A percentile compares a stretch with the other conserved stretches of the same genome.
Conservation (phyloP, 257 asterid genomes). For the Scutellaria baicalensis region DNA sequence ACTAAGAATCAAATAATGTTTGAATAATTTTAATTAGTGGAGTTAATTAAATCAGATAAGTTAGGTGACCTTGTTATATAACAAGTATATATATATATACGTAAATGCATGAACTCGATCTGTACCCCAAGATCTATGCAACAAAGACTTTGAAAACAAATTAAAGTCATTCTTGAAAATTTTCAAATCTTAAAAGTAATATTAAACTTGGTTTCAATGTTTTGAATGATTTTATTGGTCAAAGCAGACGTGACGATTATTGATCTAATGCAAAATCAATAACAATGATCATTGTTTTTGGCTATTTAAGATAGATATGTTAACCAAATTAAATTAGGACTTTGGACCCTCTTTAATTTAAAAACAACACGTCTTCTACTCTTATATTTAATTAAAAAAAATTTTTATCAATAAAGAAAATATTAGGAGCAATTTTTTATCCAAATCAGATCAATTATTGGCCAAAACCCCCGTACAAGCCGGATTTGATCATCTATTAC, state of each 20-base stretch:
- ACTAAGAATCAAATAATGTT: no score
- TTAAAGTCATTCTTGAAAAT: neutral
- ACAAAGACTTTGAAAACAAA: neutral
- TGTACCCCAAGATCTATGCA: neutral
- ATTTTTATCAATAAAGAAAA: no score
- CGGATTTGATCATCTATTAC: no score
- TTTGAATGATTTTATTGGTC: neutral
- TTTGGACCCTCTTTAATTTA: no score
- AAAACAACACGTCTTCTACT: no score
- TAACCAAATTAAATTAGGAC: no score
- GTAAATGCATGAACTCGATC: neutral
- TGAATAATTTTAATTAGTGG: neutral
- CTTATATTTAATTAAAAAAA: no score
- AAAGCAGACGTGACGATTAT: neutral
- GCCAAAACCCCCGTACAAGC: no score
- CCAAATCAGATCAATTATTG: no score
- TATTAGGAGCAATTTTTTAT: no score
- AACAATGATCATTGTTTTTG: neutral
- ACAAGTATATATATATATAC: neutral
- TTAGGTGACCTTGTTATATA: neutral
- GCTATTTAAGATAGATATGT: neutral
- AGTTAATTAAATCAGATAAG: neutral
- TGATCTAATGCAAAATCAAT: neutral
- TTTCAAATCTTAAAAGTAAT: neutral
- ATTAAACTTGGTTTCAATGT: neutral